Percentiles rank a stretch among this genome's conserved stretches.
Evolutionary conservation across 257 asterid genomes (phyloP).

Genomic region (Plectranthus barbatus): DNA sequence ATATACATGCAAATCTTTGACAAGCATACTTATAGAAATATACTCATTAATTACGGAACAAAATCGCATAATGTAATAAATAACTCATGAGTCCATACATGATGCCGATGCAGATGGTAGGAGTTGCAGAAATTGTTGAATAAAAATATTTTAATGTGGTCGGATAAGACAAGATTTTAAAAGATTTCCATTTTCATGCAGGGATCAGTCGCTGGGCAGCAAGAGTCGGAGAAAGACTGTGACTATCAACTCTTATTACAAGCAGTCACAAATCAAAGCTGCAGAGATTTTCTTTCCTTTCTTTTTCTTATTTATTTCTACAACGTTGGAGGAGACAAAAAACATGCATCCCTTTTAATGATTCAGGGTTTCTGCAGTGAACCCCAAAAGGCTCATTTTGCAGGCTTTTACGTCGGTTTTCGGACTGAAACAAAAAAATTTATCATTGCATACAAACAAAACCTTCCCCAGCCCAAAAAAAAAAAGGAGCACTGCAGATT

Average conservation of each 20-base stretch:
- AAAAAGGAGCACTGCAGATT: background rate
- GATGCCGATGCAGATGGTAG: too few relatives aligned
- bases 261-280: conserved; percentile 7
- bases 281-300: background rate
- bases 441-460: background rate
- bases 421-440: too few relatives aligned
- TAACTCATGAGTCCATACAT: too few relatives aligned
- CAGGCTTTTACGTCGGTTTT: too few relatives aligned
- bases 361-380: background rate
- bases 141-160: too few relatives aligned
- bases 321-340: too few relatives aligned
- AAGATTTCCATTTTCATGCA: conserved; percentile 8
- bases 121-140: too few relatives aligned
- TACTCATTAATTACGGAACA: background rate
- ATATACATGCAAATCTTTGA: background rate
- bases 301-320: too few relatives aligned
- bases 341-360: too few relatives aligned
- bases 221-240: background rate
- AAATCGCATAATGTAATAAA: too few relatives aligned
- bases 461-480: background rate
- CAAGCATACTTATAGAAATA: conserved; percentile 2
- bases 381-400: too few relatives aligned
- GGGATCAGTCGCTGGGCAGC: background rate
- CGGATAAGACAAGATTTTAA: conserved; percentile 1
- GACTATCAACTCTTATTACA: background rate